Evolutionary conservation across 331 rosid genomes (phyloP).

Genomic region (Quercus phellos): DNA sequence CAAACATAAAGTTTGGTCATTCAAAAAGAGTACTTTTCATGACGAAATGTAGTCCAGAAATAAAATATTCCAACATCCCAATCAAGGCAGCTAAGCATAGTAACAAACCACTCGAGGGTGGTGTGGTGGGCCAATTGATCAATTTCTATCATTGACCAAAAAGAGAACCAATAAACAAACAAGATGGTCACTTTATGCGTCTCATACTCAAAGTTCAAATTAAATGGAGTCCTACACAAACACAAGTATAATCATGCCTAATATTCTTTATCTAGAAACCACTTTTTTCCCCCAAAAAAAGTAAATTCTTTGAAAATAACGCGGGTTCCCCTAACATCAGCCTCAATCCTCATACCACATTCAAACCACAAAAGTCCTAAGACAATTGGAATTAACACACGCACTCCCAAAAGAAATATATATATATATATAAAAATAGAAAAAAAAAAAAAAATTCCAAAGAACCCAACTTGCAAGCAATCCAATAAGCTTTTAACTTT

Average conservation of each 20-base stretch:
- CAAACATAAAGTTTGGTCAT: not conserved
- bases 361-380: constrained; percentile 2
- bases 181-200: constrained; percentile 23
- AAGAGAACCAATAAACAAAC: constrained; percentile 16
- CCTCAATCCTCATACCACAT: constrained; percentile 1
- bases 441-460: not conserved
- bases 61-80: not conserved
- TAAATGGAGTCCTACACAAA: constrained; percentile 8
- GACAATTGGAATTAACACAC: not conserved
- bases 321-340: not conserved
- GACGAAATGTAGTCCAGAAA: not conserved
- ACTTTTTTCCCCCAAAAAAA: not conserved
- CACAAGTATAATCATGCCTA: constrained; percentile 1
- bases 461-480: not conserved
- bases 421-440: not conserved
- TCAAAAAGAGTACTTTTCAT: not conserved
- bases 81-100: constrained; percentile 9
- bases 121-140: constrained; percentile 16
- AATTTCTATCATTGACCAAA: constrained; percentile 26
- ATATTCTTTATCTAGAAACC: constrained; percentile 19
- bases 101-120: constrained; percentile 22
- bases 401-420: not conserved
- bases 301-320: not conserved
- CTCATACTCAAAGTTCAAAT: constrained; percentile 9
- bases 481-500: too few species aligned